phyloP scores from a whole-genome alignment of 1,139 yeast genomes.

The Keqinozyma sinolaborantium region DNA sequence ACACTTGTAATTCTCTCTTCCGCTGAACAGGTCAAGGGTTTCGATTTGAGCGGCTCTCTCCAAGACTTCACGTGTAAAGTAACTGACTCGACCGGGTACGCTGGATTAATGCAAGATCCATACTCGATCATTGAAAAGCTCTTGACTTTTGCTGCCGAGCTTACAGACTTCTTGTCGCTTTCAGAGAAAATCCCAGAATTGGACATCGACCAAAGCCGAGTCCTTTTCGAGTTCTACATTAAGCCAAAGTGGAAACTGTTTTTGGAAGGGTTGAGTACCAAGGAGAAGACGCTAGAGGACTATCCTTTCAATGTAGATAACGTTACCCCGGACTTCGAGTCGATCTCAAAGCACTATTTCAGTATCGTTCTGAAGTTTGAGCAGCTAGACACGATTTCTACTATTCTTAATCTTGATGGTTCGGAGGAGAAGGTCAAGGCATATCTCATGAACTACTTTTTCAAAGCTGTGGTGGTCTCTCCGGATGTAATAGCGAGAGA shows the following conservation, averaged over 20 bases:
- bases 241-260: constrained; percentile 5
- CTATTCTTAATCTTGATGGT: constrained; percentile 6
- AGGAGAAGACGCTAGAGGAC: neutral
- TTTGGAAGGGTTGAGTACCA: constrained; percentile 1
- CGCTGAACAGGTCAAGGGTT: constrained; percentile 2
- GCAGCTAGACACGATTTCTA: constrained; percentile 1
- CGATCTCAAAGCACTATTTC: constrained; percentile 3
- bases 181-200: constrained; percentile 17
- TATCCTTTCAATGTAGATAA: constrained; percentile 6
- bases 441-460: constrained; percentile 4
- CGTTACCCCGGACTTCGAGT: constrained; percentile 1
- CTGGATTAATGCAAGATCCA: constrained; percentile 3
- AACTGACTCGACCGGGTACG: neutral
- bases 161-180: constrained; percentile 29
- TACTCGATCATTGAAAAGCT: constrained; percentile 8
- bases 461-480: constrained; percentile 3
- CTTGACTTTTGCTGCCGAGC: constrained; percentile 22
- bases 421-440: constrained; percentile 4
- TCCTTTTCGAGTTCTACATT: constrained; percentile 4
- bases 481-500: too few species aligned
- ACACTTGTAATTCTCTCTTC: constrained; percentile 29
- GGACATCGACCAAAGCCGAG: constrained; percentile 4
- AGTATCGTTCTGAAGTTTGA: constrained; percentile 2
- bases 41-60: neutral
- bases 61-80: neutral